Evolutionary conservation across 495 filamentous ascomycete genomes (phyloP).

Genomic region (Neurospora sublineolata): DNA sequence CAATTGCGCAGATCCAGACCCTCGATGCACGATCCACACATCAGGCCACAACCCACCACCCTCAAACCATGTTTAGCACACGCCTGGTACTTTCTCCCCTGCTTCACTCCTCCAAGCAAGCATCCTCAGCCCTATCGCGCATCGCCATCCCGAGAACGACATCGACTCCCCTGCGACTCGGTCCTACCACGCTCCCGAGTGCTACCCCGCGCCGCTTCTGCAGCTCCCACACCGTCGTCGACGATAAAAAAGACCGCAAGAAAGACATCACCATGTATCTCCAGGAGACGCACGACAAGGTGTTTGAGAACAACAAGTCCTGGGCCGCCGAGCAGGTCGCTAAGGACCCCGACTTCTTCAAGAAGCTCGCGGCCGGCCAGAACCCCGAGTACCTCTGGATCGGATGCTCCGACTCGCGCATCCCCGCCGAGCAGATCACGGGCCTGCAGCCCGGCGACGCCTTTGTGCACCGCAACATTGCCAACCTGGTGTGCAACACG

Average conservation of each 20-base stretch:
- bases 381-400: slow-evolving; percentile 53
- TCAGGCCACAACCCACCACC: not conserved
- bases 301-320: slow-evolving; percentile 42
- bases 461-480: slow-evolving; percentile 55
- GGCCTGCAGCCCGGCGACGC: slow-evolving; percentile 48
- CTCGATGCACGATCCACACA: not conserved
- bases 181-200: not conserved
- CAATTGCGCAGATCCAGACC: not conserved
- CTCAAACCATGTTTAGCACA: not conserved
- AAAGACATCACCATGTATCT: slow-evolving; percentile 34
- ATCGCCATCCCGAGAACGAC: not conserved
- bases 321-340: slow-evolving; percentile 42
- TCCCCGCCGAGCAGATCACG: slow-evolving; percentile 49
- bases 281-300: slow-evolving; percentile 36
- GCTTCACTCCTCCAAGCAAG: not conserved
- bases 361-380: slow-evolving; percentile 40
- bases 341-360: slow-evolving; percentile 46
- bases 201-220: not conserved
- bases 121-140: not conserved
- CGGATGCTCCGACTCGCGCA: slow-evolving; percentile 52
- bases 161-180: not conserved
- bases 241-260: slow-evolving; percentile 3
- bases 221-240: not conserved
- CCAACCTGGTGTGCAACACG: slow-evolving; percentile 47
- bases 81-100: not conserved